A percentile compares a stretch with the other conserved stretches of the same genome.
Conservation (phyloP, 2,329 filamentous ascomycete genomes). For the Graphilbum fragrans region DNA sequence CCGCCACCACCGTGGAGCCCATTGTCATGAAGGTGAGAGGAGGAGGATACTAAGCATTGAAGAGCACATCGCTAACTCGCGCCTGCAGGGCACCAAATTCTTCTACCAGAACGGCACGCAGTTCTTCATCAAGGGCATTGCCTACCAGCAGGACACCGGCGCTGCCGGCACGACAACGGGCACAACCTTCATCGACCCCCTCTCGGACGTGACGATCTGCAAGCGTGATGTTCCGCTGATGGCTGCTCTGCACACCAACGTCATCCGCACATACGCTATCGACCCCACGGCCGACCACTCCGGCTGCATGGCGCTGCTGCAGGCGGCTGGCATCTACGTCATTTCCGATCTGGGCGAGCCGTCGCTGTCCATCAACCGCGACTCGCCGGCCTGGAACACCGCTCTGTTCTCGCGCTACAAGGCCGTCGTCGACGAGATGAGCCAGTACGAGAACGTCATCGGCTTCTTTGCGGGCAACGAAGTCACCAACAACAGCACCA, state of each 20-base stretch:
- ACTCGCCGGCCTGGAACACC: conserved; percentile 66
- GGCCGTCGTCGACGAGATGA: conserved; percentile 67
- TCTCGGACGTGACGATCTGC: conserved; percentile 61
- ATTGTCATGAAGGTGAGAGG: conserved; percentile 54
- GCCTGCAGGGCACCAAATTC: conserved; percentile 37
- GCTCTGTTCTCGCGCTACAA: conserved; percentile 73
- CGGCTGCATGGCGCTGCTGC: conserved; percentile 72
- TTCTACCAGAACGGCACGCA: conserved; percentile 66
- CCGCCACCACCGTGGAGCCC: conserved; percentile 31
- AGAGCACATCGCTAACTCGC: background rate
- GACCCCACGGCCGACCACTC: conserved; percentile 68
- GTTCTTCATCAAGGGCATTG: conserved; percentile 80
- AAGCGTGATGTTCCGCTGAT: conserved; percentile 78
- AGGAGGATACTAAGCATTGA: background rate
- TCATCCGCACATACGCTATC: conserved; percentile 89
- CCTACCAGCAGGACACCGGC: conserved; percentile 76
- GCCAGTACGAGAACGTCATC: conserved; percentile 78
- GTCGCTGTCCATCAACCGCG: conserved; percentile 70
- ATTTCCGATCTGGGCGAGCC: conserved; percentile 85
- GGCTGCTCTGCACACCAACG: conserved; percentile 70
- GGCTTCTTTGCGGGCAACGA: conserved; percentile 99
- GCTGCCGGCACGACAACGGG: conserved; percentile 38
- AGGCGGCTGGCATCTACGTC: conserved; percentile 85
- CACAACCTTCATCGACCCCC: conserved; percentile 64
- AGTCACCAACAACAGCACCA: conserved; percentile 79